These are phyloP conservation scores for Pichia norvegensis DNA, from an alignment of 1,139 yeast genomes.

Conservation along the genomic window DNA sequence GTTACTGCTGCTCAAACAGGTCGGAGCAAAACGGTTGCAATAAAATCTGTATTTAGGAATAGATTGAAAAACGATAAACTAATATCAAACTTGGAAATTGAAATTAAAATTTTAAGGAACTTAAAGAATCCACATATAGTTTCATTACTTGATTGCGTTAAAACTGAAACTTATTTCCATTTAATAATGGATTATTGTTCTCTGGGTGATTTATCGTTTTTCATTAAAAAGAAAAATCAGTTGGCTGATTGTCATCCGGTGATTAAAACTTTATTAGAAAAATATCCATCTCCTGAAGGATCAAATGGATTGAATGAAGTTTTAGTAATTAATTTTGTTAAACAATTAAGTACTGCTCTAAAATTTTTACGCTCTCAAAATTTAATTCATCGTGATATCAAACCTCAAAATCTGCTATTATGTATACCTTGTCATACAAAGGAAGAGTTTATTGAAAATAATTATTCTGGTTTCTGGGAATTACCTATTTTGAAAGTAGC, in stretches of 20 bases:
- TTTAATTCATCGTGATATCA: constrained; percentile 84
- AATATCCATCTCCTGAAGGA: constrained; percentile 74
- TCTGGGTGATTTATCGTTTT: constrained; percentile 83
- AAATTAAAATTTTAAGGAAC: constrained; percentile 74
- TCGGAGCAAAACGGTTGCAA: constrained; percentile 57
- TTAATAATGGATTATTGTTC: constrained; percentile 97
- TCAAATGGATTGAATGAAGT: constrained; percentile 74
- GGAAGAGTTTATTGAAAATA: constrained; percentile 45
- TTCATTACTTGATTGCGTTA: constrained; percentile 70
- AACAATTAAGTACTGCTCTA: constrained; percentile 80
- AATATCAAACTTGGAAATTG: constrained; percentile 84
- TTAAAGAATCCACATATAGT: constrained; percentile 93
- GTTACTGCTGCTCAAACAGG: constrained; percentile 31
- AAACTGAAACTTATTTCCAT: constrained; percentile 74
- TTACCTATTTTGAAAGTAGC: constrained; percentile 88
- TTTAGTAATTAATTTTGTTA: constrained; percentile 73
- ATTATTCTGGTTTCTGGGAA: constrained; percentile 76
- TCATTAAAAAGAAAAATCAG: constrained; percentile 70
- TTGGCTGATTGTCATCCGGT: constrained; percentile 71
- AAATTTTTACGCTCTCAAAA: constrained; percentile 73
- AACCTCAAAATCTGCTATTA: constrained; percentile 85
- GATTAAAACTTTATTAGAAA: constrained; percentile 62
- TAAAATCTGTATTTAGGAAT: constrained; percentile 79
- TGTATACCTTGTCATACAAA: constrained; percentile 66
- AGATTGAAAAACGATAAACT: constrained; percentile 79